phyloP scores from a whole-genome alignment of 768 basidiomycete species.

The Chalciporus pseudorubinellus region DNA sequence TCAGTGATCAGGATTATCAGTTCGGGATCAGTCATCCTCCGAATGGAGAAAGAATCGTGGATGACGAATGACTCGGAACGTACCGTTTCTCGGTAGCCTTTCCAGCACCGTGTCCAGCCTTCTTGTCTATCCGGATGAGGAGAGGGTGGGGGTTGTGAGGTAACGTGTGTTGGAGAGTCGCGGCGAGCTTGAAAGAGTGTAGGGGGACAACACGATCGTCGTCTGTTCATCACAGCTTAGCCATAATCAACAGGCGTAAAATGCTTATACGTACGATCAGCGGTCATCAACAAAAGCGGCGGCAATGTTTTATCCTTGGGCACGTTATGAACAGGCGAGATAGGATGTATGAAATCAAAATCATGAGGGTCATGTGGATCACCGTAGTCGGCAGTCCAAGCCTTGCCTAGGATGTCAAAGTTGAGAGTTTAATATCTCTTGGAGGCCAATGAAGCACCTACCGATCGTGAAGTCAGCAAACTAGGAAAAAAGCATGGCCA shows the following conservation, averaged over 20 bases:
- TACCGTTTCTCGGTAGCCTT: slow-evolving; percentile 72
- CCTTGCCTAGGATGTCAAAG: slow-evolving; percentile 44
- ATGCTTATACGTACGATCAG: slow-evolving; percentile 60
- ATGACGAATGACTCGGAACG: background rate
- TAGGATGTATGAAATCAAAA: slow-evolving; percentile 80
- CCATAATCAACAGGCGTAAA: background rate
- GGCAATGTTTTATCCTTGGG: slow-evolving; percentile 58
- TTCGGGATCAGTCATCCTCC: background rate
- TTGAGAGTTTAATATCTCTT: slow-evolving; percentile 8
- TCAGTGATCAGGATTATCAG: slow-evolving; percentile 14
- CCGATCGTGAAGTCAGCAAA: slow-evolving; percentile 79
- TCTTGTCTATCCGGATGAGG: slow-evolving; percentile 74
- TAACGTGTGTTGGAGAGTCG: slow-evolving; percentile 66
- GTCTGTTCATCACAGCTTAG: slow-evolving; percentile 40
- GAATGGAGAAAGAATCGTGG: background rate
- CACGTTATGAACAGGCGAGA: slow-evolving; percentile 83
- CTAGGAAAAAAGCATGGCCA: slow-evolving; percentile 31
- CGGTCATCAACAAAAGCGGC: slow-evolving; percentile 74
- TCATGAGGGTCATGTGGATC: slow-evolving; percentile 70
- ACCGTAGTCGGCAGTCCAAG: slow-evolving; percentile 81
- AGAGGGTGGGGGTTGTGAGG: slow-evolving; percentile 71
- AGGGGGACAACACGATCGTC: slow-evolving; percentile 86
- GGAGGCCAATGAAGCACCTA: slow-evolving; percentile 16
- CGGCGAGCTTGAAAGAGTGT: slow-evolving; percentile 82
- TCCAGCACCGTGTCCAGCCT: slow-evolving; percentile 78